phyloP scores from a whole-genome alignment of 805 yeast genomes.

The Vanderwaltozyma verrucispora region DNA sequence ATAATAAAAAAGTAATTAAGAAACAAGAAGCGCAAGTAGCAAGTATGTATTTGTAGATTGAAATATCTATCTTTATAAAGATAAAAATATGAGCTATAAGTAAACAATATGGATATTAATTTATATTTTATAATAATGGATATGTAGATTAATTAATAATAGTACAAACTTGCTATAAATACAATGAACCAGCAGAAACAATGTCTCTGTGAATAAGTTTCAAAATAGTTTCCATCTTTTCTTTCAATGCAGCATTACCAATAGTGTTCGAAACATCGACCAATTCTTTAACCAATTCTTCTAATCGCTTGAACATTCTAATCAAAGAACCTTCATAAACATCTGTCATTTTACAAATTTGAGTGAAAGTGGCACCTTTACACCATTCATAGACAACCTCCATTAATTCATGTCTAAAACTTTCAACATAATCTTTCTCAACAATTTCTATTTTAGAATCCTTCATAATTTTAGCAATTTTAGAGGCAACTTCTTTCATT shows the following conservation, averaged over 20 bases:
- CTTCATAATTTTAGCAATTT: slow-evolving; percentile 78
- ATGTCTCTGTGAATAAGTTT: slow-evolving; percentile 90
- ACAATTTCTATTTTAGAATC: slow-evolving; percentile 85
- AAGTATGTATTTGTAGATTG: slow-evolving; percentile 4
- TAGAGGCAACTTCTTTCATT: slow-evolving; percentile 82
- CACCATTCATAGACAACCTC: slow-evolving; percentile 97
- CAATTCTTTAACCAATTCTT: slow-evolving; percentile 86
- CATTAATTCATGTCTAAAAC: slow-evolving; percentile 89
- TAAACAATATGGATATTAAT: neutral
- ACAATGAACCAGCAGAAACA: slow-evolving; percentile 92
- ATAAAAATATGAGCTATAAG: too few species aligned
- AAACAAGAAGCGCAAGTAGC: slow-evolving; percentile 4
- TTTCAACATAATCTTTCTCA: slow-evolving; percentile 87
- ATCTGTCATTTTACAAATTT: slow-evolving; percentile 97
- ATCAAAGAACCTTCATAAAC: slow-evolving; percentile 96
- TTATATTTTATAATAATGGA: neutral
- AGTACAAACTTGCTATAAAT: slow-evolving; percentile 30
- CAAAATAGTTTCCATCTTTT: slow-evolving; percentile 78
- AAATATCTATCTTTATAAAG: too few species aligned
- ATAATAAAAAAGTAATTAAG: neutral
- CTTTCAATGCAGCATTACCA: slow-evolving; percentile 78
- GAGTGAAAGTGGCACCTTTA: slow-evolving; percentile 90
- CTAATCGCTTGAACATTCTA: slow-evolving; percentile 88
- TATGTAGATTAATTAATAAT: neutral
- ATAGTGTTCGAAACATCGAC: slow-evolving; percentile 87